A percentile compares a stretch with the other conserved stretches of the same genome.
Evolutionary conservation across 495 filamentous ascomycete species (phyloP).

Genomic region (Trichoderma virens): DNA sequence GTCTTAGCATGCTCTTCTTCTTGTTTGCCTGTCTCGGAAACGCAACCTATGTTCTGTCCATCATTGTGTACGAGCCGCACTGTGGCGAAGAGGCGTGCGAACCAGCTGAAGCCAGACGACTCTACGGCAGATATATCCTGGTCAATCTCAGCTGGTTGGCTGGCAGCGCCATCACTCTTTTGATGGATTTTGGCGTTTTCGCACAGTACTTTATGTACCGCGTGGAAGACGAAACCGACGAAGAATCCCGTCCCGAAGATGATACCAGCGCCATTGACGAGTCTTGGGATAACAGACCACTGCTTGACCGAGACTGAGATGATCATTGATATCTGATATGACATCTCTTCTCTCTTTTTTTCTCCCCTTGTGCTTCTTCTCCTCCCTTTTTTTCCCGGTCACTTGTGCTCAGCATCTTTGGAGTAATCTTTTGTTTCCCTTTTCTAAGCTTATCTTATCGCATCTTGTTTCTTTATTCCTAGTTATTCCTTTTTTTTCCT

Average conservation of each 20-base stretch:
- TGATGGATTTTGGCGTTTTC: conserved; percentile 81
- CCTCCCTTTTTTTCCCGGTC: neutral
- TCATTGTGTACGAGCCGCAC: conserved; percentile 73
- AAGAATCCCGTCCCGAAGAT: conserved; percentile 15
- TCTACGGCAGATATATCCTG: conserved; percentile 73
- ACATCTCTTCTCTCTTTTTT: neutral
- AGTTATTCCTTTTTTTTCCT: neutral
- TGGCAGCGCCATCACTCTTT: conserved; percentile 79
- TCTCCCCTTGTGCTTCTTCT: neutral
- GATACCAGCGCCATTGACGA: conserved; percentile 18
- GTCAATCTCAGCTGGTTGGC: conserved; percentile 86
- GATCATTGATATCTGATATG: neutral
- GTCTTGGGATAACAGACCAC: conserved; percentile 28
- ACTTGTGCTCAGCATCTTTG: neutral
- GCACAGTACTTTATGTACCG: conserved; percentile 83
- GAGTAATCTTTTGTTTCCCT: neutral
- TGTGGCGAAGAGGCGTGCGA: conserved; percentile 41
- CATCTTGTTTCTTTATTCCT: too few species aligned
- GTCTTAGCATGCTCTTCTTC: conserved; percentile 88
- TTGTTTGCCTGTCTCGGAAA: conserved; percentile 94
- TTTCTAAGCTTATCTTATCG: too few species aligned
- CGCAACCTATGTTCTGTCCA: conserved; percentile 84
- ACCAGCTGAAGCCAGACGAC: conserved; percentile 42
- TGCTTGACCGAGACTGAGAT: conserved; percentile 28
- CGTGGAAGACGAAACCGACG: conserved; percentile 19